phyloP scores from a whole-genome alignment of 176 grass and related monocot genomes.

The Oryza glumipatula region DNA sequence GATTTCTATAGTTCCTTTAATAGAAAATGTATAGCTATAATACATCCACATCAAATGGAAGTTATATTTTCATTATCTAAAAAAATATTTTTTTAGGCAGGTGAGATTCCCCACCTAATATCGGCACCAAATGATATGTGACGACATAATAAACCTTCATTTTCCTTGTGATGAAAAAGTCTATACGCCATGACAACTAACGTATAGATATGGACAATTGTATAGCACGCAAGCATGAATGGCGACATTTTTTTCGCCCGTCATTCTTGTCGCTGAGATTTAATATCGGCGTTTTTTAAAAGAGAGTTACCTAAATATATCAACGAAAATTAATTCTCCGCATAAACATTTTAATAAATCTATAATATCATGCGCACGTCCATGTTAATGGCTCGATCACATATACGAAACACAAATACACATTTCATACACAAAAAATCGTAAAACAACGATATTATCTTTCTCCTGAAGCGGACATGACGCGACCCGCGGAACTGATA shows the following conservation, averaged over 20 bases:
- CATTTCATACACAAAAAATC: fast-evolving
- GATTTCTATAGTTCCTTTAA: background rate
- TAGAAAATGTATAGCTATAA: background rate
- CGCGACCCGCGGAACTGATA: constrained; percentile 18
- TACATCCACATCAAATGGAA: background rate
- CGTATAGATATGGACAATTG: background rate
- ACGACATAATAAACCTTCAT: background rate
- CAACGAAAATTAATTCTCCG: background rate
- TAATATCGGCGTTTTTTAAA: background rate
- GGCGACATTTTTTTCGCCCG: background rate
- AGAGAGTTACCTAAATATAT: background rate
- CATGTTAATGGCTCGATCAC: fast-evolving
- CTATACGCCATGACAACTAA: background rate
- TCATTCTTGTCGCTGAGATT: background rate
- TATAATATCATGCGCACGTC: background rate
- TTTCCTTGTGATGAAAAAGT: constrained; percentile 13
- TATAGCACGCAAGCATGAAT: background rate
- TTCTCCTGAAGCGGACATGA: constrained; percentile 14
- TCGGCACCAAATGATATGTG: background rate
- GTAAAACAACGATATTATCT: background rate
- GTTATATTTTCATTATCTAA: no score
- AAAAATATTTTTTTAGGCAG: background rate
- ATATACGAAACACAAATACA: fast-evolving
- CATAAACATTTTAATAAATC: background rate
- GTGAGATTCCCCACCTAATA: background rate